Conservation (phyloP, 1,284 basidiomycete species). For the Sanghuangporus baumii region DNA sequence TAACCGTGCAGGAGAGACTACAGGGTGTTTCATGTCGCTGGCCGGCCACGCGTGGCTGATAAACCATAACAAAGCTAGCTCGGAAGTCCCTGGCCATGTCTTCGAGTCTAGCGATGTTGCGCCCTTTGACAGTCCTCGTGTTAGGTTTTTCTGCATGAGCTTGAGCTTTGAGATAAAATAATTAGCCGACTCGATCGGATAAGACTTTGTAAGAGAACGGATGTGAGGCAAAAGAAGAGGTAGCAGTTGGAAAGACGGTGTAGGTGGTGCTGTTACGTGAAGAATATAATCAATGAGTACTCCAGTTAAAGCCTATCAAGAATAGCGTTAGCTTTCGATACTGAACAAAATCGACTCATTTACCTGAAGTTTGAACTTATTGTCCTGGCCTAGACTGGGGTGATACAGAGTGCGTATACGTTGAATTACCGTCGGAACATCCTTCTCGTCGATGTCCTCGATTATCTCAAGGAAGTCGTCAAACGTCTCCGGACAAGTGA, state of each 20-base stretch:
- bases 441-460: conserved; percentile 60
- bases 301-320: conserved; percentile 57
- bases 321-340: background rate
- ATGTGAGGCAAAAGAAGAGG: conserved; percentile 79
- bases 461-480: conserved; percentile 86
- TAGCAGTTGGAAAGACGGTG: conserved; percentile 56
- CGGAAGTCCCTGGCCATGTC: conserved; percentile 86
- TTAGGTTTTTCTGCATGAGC: conserved; percentile 94
- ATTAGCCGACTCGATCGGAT: conserved; percentile 76
- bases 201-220: conserved; percentile 72
- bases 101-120: conserved; percentile 58
- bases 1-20: conserved; percentile 81
- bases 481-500: conserved; percentile 82
- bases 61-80: conserved; percentile 78
- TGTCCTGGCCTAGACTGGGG: conserved; percentile 84
- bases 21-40: conserved; percentile 89
- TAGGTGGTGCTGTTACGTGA: conserved; percentile 62
- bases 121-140: conserved; percentile 76
- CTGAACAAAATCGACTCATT: conserved; percentile 2
- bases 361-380: conserved; percentile 90
- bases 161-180: conserved; percentile 81
- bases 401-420: conserved; percentile 91
- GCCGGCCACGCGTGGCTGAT: conserved; percentile 88
- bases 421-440: conserved; percentile 81
- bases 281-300: conserved; percentile 93